These are phyloP conservation scores for Boletus fagicola DNA, from an alignment of 768 basidiomycete genomes.

Conservation along the genomic window DNA sequence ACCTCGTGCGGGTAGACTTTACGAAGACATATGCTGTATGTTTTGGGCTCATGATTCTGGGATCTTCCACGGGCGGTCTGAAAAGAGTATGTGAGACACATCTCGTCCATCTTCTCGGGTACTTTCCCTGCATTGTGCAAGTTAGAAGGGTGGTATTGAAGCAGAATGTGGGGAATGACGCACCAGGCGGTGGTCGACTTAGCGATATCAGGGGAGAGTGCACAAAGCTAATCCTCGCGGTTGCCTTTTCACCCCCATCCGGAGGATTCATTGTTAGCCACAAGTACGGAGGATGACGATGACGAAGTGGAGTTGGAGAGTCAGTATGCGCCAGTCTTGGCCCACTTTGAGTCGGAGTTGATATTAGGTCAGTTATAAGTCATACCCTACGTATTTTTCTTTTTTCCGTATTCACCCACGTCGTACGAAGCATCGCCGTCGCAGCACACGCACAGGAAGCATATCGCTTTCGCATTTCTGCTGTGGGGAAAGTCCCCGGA, in stretches of 20 bases:
- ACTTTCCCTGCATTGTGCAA: slow-evolving; percentile 42
- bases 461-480: slow-evolving; percentile 43
- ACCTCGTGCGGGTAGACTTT: slow-evolving; percentile 69
- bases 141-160: background rate
- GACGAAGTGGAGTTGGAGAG: background rate
- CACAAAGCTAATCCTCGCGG: slow-evolving; percentile 21
- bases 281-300: background rate
- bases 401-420: slow-evolving; percentile 32
- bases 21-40: slow-evolving; percentile 61
- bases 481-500: slow-evolving; percentile 97
- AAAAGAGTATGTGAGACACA: slow-evolving; percentile 61
- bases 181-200: slow-evolving; percentile 24
- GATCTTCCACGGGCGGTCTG: slow-evolving; percentile 56
- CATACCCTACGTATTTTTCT: slow-evolving; percentile 23
- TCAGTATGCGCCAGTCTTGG: background rate
- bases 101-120: slow-evolving; percentile 61
- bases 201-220: slow-evolving; percentile 29
- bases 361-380: slow-evolving; percentile 9
- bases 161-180: background rate
- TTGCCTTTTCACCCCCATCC: slow-evolving; percentile 10
- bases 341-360: slow-evolving; percentile 23
- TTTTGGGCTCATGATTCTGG: slow-evolving; percentile 49
- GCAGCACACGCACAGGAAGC: slow-evolving; percentile 76
- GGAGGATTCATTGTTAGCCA: slow-evolving; percentile 20
- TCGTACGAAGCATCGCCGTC: slow-evolving; percentile 82